These are phyloP conservation scores for Inonotus hispidus DNA, from an alignment of 1,284 basidiomycete genomes.

Conservation along the genomic window DNA sequence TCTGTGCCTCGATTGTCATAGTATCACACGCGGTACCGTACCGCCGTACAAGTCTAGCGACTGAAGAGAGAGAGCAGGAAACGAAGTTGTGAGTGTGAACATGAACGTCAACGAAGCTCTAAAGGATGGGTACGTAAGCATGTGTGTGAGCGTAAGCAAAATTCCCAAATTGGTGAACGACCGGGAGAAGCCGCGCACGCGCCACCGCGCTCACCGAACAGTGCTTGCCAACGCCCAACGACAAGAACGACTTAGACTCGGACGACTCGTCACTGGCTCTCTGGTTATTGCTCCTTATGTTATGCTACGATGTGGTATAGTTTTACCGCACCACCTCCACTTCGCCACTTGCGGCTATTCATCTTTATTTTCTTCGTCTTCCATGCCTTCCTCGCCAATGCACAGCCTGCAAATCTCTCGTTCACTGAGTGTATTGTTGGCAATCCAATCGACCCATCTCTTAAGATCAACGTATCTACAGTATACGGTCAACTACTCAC, in stretches of 20 bases:
- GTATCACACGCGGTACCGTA: no score
- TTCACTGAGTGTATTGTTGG: slow-evolving; percentile 58
- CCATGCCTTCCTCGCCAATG: slow-evolving; percentile 21
- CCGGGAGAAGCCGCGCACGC: neutral
- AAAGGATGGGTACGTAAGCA: neutral
- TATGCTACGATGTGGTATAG: slow-evolving; percentile 17
- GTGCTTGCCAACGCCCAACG: neutral
- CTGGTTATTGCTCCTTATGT: neutral
- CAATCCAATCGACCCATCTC: slow-evolving; percentile 32
- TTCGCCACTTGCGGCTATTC: slow-evolving; percentile 18
- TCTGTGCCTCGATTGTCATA: no score
- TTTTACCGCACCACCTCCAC: slow-evolving; percentile 9
- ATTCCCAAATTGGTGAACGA: neutral
- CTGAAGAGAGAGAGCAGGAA: no score
- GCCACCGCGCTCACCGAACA: neutral
- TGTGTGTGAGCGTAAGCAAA: neutral
- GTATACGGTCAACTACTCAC: slow-evolving; percentile 72
- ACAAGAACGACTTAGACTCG: neutral
- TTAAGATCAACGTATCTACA: slow-evolving; percentile 61
- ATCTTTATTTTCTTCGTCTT: slow-evolving; percentile 13
- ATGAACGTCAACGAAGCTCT: neutral
- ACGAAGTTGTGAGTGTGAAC: no score
- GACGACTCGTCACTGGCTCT: neutral
- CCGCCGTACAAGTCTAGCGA: no score
- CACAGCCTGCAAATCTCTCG: slow-evolving; percentile 46